A percentile compares a stretch with the other conserved stretches of the same genome.
Conservation (phyloP, 768 basidiomycete genomes). For the Lyophyllum decastes region DNA sequence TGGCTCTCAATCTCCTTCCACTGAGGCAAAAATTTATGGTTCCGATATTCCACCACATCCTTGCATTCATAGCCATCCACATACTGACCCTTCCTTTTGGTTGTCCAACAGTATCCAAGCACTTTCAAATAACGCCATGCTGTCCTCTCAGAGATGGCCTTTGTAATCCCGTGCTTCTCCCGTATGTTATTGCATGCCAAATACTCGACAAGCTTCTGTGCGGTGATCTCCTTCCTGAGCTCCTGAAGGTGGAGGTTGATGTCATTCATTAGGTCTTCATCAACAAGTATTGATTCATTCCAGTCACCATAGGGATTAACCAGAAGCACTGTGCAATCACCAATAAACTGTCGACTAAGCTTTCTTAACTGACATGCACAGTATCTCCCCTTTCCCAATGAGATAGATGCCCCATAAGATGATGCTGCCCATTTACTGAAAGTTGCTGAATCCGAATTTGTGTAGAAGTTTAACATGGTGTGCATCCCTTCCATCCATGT, state of each 20-base stretch:
- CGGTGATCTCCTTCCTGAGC: constrained; percentile 25
- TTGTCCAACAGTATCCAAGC: constrained; percentile 27
- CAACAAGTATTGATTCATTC: too few species aligned
- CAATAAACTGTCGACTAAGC: constrained; percentile 17
- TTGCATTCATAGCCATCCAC: constrained; percentile 33
- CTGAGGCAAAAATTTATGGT: constrained; percentile 22
- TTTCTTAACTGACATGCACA: constrained; percentile 1
- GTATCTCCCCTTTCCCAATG: too few species aligned
- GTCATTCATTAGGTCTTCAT: constrained; percentile 31
- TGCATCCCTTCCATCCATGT: not conserved
- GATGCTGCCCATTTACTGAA: constrained; percentile 5
- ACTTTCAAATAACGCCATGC: constrained; percentile 28
- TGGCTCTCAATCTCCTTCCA: constrained; percentile 9
- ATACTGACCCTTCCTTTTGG: constrained; percentile 28
- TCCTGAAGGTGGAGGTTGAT: constrained; percentile 25
- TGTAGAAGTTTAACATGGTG: constrained; percentile 8
- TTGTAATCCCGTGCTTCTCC: not conserved
- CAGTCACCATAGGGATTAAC: constrained; percentile 28
- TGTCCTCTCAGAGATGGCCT: too few species aligned
- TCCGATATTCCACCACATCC: constrained; percentile 34
- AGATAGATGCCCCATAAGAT: constrained; percentile 4
- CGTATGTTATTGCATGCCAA: constrained; percentile 4
- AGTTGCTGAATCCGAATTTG: not conserved
- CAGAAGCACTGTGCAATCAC: constrained; percentile 22
- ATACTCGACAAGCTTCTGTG: constrained; percentile 25